A percentile compares a stretch with the other conserved stretches of the same genome.
phyloP scores from a whole-genome alignment of 345 rosid genomes.

The Lepidium africanum region DNA sequence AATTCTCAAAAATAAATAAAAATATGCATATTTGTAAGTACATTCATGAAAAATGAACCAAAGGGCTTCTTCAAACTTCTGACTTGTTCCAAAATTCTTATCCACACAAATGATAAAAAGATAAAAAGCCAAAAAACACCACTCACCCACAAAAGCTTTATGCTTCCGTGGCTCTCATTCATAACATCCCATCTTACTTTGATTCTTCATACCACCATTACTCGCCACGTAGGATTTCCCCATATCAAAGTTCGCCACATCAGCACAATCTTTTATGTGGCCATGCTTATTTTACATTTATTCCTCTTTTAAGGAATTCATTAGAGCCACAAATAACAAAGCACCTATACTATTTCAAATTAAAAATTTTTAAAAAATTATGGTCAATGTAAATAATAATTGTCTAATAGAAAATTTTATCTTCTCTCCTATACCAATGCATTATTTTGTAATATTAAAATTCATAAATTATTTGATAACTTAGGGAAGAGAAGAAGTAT shows the following conservation, averaged over 20 bases:
- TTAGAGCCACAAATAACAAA: background rate
- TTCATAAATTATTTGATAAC: background rate
- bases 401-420: background rate
- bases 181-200: conserved; percentile 25
- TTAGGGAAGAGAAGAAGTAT: conserved; percentile 1
- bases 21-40: too few species aligned
- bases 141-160: background rate
- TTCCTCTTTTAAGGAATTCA: background rate
- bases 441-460: background rate
- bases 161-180: conserved; percentile 21
- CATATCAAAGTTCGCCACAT: conserved; percentile 7
- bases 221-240: conserved; percentile 17
- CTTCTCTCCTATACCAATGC: background rate
- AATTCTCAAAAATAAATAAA: background rate
- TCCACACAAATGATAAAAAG: background rate
- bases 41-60: background rate
- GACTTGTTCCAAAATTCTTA: conserved; percentile 15
- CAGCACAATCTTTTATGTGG: background rate
- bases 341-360: background rate
- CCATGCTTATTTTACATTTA: background rate
- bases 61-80: background rate
- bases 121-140: background rate
- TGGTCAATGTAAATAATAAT: background rate
- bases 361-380: background rate
- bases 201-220: conserved; percentile 19